phyloP scores from a whole-genome alignment of 805 yeast species.

The Zygoascus tannicola region DNA sequence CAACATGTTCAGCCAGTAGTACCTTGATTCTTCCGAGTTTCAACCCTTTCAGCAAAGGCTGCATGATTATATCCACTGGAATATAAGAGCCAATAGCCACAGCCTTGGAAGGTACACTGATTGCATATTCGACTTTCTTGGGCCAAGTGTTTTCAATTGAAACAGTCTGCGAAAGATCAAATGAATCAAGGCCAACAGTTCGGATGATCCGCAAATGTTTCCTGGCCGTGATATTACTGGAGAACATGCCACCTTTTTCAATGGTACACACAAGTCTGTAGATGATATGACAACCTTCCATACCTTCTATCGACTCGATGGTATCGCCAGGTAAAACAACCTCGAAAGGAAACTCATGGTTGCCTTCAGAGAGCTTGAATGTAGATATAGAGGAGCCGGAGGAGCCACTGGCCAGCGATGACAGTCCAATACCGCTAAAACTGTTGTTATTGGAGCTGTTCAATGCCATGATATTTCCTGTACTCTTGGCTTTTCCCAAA shows the following conservation, averaged over 20 bases:
- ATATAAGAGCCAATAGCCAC: slow-evolving; percentile 79
- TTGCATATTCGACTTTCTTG: slow-evolving; percentile 77
- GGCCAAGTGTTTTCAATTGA: slow-evolving; percentile 97
- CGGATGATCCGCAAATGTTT: slow-evolving; percentile 75
- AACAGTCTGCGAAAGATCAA: slow-evolving; percentile 82
- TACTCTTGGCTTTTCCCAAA: not conserved
- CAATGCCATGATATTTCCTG: not conserved
- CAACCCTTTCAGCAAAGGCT: slow-evolving; percentile 76
- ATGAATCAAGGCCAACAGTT: slow-evolving; percentile 77
- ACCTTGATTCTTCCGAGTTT: slow-evolving; percentile 65
- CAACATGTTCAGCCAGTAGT: slow-evolving; percentile 56
- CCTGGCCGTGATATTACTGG: slow-evolving; percentile 51
- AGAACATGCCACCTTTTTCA: slow-evolving; percentile 66
- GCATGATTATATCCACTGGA: slow-evolving; percentile 59
- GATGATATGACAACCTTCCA: slow-evolving; percentile 47
- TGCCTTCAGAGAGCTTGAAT: slow-evolving; percentile 38
- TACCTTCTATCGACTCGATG: slow-evolving; percentile 84
- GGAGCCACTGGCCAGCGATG: slow-evolving; percentile 2
- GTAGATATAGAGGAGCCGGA: slow-evolving; percentile 13
- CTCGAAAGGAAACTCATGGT: slow-evolving; percentile 85
- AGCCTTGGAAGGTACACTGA: slow-evolving; percentile 80
- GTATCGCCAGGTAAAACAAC: slow-evolving; percentile 75
- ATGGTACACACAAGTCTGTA: slow-evolving; percentile 67
- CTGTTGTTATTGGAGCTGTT: not conserved
- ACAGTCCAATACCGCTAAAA: not conserved